phyloP scores from a whole-genome alignment of 805 yeast species.

The Metschnikowia lachancei region DNA sequence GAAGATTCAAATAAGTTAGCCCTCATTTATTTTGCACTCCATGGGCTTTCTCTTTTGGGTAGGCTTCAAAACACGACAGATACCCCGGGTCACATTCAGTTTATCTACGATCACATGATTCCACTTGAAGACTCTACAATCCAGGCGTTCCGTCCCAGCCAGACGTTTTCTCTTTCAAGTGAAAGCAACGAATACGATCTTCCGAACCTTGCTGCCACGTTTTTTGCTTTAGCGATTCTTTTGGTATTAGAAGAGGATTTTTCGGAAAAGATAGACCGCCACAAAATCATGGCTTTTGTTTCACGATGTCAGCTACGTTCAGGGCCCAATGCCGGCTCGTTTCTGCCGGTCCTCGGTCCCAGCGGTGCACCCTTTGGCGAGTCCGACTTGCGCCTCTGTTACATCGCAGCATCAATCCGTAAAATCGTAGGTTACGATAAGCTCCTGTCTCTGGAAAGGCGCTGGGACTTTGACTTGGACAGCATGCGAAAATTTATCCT shows the following conservation, averaged over 20 bases:
- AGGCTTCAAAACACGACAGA: conserved; percentile 28
- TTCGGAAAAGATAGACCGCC: conserved; percentile 28
- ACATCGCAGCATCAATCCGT: conserved; percentile 67
- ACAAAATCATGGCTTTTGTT: conserved; percentile 59
- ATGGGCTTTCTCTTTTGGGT: conserved; percentile 54
- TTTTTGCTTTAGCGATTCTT: conserved; percentile 64
- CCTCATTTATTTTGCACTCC: conserved; percentile 65
- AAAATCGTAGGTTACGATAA: conserved; percentile 45
- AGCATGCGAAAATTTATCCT: conserved; percentile 37
- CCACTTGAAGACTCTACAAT: conserved; percentile 34
- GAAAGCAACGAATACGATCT: conserved; percentile 45
- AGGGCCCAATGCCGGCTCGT: conserved; percentile 34
- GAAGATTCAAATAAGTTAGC: conserved; percentile 72
- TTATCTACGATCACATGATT: conserved; percentile 47
- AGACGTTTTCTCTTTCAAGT: conserved; percentile 37
- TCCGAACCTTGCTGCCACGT: conserved; percentile 71
- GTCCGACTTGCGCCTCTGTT: conserved; percentile 68
- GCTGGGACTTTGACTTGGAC: conserved; percentile 43
- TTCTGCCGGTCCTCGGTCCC: conserved; percentile 32
- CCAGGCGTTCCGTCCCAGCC: conserved; percentile 57
- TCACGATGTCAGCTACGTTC: conserved; percentile 50
- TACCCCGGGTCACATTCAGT: conserved; percentile 28
- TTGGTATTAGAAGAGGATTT: conserved; percentile 49
- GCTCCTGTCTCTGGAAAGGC: conserved; percentile 20
- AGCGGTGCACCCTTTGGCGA: conserved; percentile 51